Conservation (phyloP, 106 monocot genomes). For the Xerophyta viscosa region DNA sequence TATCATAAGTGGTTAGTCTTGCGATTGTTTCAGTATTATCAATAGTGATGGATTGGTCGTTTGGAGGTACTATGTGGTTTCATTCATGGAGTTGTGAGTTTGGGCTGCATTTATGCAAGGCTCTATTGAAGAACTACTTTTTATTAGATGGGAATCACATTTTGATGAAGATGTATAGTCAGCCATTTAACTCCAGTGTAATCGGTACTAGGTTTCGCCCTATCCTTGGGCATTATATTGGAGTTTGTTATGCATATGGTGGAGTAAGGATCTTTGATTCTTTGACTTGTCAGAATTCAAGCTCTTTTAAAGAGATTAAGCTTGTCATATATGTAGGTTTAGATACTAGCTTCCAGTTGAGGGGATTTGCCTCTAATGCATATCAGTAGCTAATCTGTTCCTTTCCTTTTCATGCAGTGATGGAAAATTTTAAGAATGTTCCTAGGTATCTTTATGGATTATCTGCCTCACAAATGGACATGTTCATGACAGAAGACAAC, state of each 20-base stretch:
- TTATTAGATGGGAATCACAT: too few species aligned
- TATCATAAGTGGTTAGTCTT: too few species aligned
- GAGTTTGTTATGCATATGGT: not conserved
- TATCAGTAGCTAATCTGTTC: not conserved
- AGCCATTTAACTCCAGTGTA: not conserved
- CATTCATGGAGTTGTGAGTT: too few species aligned
- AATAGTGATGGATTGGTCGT: too few species aligned
- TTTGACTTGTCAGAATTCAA: not conserved
- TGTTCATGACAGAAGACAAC: constrained; percentile 97
- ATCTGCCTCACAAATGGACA: constrained; percentile 71
- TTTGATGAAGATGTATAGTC: too few species aligned
- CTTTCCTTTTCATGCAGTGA: constrained; percentile 37
- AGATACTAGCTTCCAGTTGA: too few species aligned
- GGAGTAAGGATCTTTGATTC: not conserved
- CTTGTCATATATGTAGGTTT: not conserved
- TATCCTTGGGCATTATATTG: not conserved
- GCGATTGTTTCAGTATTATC: too few species aligned
- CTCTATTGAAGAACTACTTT: too few species aligned
- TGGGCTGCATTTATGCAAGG: too few species aligned
- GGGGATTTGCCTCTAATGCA: not conserved
- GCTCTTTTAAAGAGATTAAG: not conserved
- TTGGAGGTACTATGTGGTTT: too few species aligned
- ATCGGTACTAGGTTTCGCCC: not conserved
- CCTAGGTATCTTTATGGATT: constrained; percentile 75
- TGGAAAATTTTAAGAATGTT: constrained; percentile 80